These are phyloP conservation scores for Fusarium piperis DNA, from an alignment of 2,329 filamentous ascomycete genomes.

Conservation along the genomic window DNA sequence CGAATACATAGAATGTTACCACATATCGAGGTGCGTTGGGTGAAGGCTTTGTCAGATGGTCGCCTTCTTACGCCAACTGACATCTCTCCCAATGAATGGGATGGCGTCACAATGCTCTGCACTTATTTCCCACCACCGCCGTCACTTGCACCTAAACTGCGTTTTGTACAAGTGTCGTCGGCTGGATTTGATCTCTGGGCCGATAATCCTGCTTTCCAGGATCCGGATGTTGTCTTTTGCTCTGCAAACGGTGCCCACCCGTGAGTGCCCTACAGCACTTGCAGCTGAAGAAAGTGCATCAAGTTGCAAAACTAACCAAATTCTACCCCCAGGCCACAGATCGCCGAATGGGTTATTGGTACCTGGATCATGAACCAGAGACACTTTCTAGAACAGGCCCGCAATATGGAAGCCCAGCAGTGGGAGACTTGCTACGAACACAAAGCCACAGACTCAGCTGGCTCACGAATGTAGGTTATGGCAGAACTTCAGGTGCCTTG, in stretches of 20 bases:
- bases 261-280: background rate
- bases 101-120: background rate
- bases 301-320: background rate
- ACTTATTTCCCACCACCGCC: background rate
- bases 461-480: background rate
- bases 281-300: background rate
- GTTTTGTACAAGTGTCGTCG: background rate
- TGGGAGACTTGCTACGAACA: background rate
- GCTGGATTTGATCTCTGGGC: background rate
- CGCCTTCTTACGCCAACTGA: background rate
- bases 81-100: background rate
- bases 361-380: background rate
- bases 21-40: background rate
- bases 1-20: background rate
- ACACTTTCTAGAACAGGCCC: background rate
- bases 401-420: background rate
- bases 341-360: background rate
- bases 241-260: background rate
- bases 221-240: background rate
- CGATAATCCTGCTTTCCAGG: background rate
- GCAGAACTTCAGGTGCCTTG: rapidly evolving
- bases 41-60: background rate
- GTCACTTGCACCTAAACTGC: background rate
- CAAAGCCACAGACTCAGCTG: background rate
- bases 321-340: background rate